Evolutionary conservation across 2,329 filamentous ascomycete species (phyloP), one percentile per base, ranked within the genome.

Genomic region (Trichophyton rubrum): DNA sequence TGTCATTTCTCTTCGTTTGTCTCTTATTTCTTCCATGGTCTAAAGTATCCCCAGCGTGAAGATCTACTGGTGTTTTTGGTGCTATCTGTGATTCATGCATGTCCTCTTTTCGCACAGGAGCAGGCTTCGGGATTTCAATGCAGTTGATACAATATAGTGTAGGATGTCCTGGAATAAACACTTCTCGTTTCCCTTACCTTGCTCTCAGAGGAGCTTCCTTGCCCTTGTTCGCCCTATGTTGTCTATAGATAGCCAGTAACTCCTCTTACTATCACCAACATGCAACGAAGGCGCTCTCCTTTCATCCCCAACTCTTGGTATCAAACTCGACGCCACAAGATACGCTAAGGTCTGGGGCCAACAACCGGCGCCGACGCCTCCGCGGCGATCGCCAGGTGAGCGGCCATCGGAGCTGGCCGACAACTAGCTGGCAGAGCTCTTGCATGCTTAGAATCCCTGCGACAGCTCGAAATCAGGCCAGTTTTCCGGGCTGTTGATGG

Each of bases 361-460:
- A 38, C 30, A 27, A 38, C 27, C 1, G 51, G 24, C n/a, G 27
- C 27, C 33, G 51, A 17, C 51, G 51, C 17, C 11, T n/a, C 49
- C 22, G 51, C 51, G 51, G 51, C 51, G 51, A 35, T 55, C 51
- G 20, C 56, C 56, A 58, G 22, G 33, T 1, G 9, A n/a, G 53
- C 56, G 56, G 56, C n/a, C 56, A 41, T 58, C 56, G 56, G 56
- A 58, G 56, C 56, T 58, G 56, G 56, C 56, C 56, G 56, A 58
- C 20, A 7, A 13, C 20, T 17, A 17, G 27, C 27, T 3, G 24
- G 30, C 51, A 35, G 15, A 51, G 45, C 45, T 51, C 20, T 22
- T 11, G 9, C 45, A 13, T 15, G n/a, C 15, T 43, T 2, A 11
- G 17, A 22, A 51, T 20, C 45, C 47, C 24, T 53, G 47, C 27